These are phyloP conservation scores for Chrysanthemum lavandulifolium DNA, from an alignment of 129 eudicot species.

Conservation along the genomic window DNA sequence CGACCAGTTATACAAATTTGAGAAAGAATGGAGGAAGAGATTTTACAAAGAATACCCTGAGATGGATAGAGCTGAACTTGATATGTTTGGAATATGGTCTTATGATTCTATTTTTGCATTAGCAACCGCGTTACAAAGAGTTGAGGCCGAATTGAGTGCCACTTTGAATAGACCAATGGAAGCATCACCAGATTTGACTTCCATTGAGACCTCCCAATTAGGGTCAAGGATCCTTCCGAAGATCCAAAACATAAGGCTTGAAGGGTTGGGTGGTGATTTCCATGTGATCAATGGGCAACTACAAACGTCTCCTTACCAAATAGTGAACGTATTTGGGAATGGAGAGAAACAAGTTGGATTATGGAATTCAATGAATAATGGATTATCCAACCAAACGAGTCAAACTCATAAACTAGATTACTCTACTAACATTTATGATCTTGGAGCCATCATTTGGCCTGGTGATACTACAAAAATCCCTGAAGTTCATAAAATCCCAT, in stretches of 20 bases:
- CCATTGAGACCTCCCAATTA: slow-evolving; percentile 12
- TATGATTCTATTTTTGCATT: slow-evolving; percentile 46
- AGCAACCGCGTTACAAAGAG: slow-evolving; percentile 40
- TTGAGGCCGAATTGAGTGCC: slow-evolving; percentile 1
- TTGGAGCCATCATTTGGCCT: slow-evolving; percentile 58
- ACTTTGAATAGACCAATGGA: neutral
- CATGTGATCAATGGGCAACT: slow-evolving; percentile 35
- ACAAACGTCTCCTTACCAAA: slow-evolving; percentile 29
- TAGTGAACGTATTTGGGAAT: slow-evolving; percentile 41
- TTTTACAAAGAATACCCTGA: slow-evolving; percentile 23
- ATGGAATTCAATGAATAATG: slow-evolving; percentile 37
- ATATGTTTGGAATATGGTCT: slow-evolving; percentile 41
- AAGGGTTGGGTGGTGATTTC: slow-evolving; percentile 46
- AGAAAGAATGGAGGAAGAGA: slow-evolving; percentile 30
- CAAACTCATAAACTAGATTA: neutral
- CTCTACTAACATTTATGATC: slow-evolving; percentile 17
- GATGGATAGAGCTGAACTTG: slow-evolving; percentile 14
- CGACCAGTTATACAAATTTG: slow-evolving; percentile 11
- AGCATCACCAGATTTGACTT: neutral
- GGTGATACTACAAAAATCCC: slow-evolving; percentile 43
- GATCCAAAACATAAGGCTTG: slow-evolving; percentile 20
- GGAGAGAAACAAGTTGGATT: slow-evolving; percentile 46
- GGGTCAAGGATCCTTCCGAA: slow-evolving; percentile 35
- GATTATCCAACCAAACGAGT: neutral
- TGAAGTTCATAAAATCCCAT: slow-evolving; percentile 43